Base-by-base conservation (phyloP, 768 basidiomycete species). In the Cantharellus cinnabarinus region DNA sequence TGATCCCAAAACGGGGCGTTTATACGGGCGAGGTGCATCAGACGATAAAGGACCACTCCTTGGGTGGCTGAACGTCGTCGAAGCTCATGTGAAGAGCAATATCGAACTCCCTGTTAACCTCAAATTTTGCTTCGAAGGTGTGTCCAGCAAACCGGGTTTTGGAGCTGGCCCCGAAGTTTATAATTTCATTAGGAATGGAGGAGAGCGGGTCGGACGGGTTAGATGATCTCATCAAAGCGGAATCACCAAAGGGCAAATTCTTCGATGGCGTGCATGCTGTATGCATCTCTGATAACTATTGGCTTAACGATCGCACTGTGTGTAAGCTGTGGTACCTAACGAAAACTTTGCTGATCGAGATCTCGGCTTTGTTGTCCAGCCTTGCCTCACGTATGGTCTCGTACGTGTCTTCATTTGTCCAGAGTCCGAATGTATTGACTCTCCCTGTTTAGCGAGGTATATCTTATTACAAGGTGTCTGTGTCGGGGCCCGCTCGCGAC, bases 281-380 rank as follows among this genome's bases (percentile, higher is more conserved):
- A 58, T 98, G 94, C 76, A 97, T 97, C 66, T 83, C 82, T 41
- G 93, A 95, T 70, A 94, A 93, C 72, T 94, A 93, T 71, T 95
- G 93, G 93, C 71, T 89, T 56, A 87, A 87, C 70, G 79, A 79
- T 0, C 81, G 83, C 50, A 87, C 83, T n/a, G 65, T 65, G 53
- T 48, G 5, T 50, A 35, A 29, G 29, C 39, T 48, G 7, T 34
- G 10, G 44, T 20, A 48, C 20, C 44, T 20, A 48, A 29, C 20
- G 1, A 29, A 29, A 29, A 29, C 20, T 29, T 35, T 54, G 10
- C 15, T 35, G 10, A 54, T 10, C 52, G 44, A 29, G 35, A 54
- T 54, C 14, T 41, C 56, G 52, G 10, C 10, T 10, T 38, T 3
- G 20, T 29, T 29, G 20, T 3, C 34, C 39, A 67, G 2, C 86